phyloP scores from a whole-genome alignment of 2,329 filamentous ascomycete genomes.

The Paecilomyces formosus region DNA sequence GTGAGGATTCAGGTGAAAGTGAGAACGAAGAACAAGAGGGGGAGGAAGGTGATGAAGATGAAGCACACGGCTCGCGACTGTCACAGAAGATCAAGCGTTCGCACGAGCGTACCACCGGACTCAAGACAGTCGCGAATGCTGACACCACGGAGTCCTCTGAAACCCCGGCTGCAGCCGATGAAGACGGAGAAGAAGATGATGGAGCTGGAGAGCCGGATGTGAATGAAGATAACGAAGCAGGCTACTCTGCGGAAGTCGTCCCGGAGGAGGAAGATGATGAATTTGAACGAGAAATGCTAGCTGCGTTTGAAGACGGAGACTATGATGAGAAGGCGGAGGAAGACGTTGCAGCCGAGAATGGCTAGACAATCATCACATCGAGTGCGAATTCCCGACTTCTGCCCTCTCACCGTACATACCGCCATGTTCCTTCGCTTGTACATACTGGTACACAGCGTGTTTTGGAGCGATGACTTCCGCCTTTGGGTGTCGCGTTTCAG shows the following conservation, averaged over 20 bases:
- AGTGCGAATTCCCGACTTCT: not conserved
- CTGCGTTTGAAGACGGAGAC: constrained; percentile 46
- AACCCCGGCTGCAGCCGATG: constrained; percentile 10
- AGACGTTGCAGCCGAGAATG: constrained; percentile 25
- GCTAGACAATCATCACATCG: constrained; percentile 9
- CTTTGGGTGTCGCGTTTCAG: not conserved
- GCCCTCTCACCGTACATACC: constrained; percentile 1
- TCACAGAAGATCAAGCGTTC: constrained; percentile 35
- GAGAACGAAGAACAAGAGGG: constrained; percentile 26
- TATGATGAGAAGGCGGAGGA: constrained; percentile 29
- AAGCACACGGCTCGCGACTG: constrained; percentile 29
- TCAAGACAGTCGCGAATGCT: constrained; percentile 28
- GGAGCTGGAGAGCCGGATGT: constrained; percentile 9
- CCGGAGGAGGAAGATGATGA: constrained; percentile 40
- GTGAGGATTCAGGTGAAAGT: constrained; percentile 16
- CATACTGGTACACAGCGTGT: not conserved
- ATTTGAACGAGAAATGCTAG: constrained; percentile 50
- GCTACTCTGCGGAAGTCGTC: constrained; percentile 11
- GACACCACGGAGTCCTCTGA: constrained; percentile 9
- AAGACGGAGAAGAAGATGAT: constrained; percentile 15
- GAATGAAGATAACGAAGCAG: constrained; percentile 15
- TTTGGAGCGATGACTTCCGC: not conserved
- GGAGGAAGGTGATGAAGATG: constrained; percentile 26
- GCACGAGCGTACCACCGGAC: constrained; percentile 31
- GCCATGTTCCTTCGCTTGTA: constrained; percentile 3